Percentiles rank a stretch among this genome's conserved stretches.
phyloP scores from a whole-genome alignment of 805 yeast species.

The Scheffersomyces stipitis region DNA sequence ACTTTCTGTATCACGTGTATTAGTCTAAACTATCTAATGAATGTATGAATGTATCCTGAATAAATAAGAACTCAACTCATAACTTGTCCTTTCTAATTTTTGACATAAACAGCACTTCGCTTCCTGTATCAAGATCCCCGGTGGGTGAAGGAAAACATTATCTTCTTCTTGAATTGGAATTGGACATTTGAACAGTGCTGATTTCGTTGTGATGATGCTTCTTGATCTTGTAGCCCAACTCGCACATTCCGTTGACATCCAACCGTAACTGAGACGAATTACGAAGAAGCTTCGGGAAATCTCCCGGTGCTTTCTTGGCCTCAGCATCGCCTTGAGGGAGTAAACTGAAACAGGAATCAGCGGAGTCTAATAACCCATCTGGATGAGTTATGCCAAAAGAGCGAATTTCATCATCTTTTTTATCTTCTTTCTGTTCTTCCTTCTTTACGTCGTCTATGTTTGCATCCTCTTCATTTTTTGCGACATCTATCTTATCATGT shows the following conservation, averaged over 20 bases:
- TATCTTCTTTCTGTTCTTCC: conserved; percentile 1
- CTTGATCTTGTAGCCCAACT: conserved; percentile 41
- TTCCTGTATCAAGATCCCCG: too few relatives aligned
- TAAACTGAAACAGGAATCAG: background rate
- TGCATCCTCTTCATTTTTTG: background rate
- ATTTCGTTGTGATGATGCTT: conserved; percentile 44
- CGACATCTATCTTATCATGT: too few relatives aligned
- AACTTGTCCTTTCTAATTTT: too few relatives aligned
- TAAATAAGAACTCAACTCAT: too few relatives aligned
- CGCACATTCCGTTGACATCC: conserved; percentile 33
- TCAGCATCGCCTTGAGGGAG: background rate
- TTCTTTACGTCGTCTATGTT: background rate
- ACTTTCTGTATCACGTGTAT: too few relatives aligned
- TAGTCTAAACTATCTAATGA: too few relatives aligned
- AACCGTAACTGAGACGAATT: conserved; percentile 16
- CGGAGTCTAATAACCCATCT: background rate
- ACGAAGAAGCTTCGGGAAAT: too few relatives aligned
- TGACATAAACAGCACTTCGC: too few relatives aligned
- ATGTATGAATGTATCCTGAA: too few relatives aligned
- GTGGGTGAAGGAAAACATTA: too few relatives aligned
- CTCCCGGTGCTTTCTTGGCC: background rate
- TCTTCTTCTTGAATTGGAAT: conserved; percentile 20
- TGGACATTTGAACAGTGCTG: conserved; percentile 31
- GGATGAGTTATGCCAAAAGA: too few relatives aligned
- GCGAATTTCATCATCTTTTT: background rate